Evolutionary conservation across 768 basidiomycete species (phyloP).

Genomic region (Cubamyces sp.): DNA sequence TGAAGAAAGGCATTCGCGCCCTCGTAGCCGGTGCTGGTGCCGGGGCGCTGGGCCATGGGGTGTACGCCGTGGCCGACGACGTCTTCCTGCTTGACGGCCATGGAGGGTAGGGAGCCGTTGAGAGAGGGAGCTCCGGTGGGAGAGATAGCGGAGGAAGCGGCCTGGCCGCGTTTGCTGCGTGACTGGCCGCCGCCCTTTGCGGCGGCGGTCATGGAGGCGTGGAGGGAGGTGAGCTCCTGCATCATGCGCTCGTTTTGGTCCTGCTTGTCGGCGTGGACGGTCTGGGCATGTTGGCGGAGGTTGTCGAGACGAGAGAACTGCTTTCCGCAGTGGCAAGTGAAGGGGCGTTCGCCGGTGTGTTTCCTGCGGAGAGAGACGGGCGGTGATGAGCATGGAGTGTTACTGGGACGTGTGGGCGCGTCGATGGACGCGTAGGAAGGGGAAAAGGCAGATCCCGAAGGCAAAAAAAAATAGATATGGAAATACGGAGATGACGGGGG

Average conservation of each 20-base stretch:
- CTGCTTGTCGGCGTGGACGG: constrained; percentile 94
- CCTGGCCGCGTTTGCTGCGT: constrained; percentile 45
- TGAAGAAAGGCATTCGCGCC: constrained; percentile 41
- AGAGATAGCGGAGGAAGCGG: constrained; percentile 29
- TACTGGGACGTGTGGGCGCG: background rate
- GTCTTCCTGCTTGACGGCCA: constrained; percentile 50
- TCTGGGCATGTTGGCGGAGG: constrained; percentile 94
- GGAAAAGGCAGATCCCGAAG: background rate
- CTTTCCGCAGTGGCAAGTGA: constrained; percentile 94
- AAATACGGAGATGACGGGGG: background rate
- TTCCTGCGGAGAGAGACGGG: constrained; percentile 58
- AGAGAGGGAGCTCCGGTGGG: constrained; percentile 23
- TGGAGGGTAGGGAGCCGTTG: constrained; percentile 28
- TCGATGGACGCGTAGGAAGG: constrained; percentile 22
- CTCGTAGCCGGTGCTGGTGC: constrained; percentile 78
- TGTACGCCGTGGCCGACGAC: constrained; percentile 28
- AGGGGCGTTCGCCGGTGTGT: constrained; percentile 97
- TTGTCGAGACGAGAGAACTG: constrained; percentile 97
- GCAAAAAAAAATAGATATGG: constrained; percentile 38
- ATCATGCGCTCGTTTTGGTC: constrained; percentile 91
- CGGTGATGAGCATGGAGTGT: constrained; percentile 27
- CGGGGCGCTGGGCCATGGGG: constrained; percentile 61
- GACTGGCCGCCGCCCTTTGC: constrained; percentile 43
- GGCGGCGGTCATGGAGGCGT: constrained; percentile 75
- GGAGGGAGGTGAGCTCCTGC: constrained; percentile 83